Base-by-base conservation (phyloP, 257 asterid genomes). In the Hygrophila difformis region DNA sequence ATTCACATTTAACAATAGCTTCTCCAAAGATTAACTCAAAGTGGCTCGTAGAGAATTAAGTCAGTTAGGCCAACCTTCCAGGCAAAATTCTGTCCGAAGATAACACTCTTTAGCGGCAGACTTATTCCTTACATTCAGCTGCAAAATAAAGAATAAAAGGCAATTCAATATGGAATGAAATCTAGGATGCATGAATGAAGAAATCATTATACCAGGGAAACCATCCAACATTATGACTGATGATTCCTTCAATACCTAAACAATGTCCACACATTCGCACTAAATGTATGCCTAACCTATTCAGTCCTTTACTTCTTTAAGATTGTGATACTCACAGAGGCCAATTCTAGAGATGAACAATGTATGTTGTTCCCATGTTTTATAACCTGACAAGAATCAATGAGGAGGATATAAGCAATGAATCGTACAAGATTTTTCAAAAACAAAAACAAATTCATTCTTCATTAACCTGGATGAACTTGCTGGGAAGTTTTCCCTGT, bases 61-160 rank as follows among this genome's bases (percentile, higher is more conserved):
- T 47, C 41, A 53, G 39, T 60, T 20, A 55, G 63, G 51, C 74
- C 42, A 51, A 84, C 97, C 97, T 75, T 85, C 98, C 62, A 89
- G 70, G 76, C 96, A 82, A 64, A 75, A 47, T 64, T 81, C 94
- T 50, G 98, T 89, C 58, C 98, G 74, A 36, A 63, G 56, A 42
- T 80, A 85, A 71, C 98, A 85, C 67, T 89, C 98, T 68, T 75
- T 82, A 61, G 96, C 85, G 33, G 98, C 94, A 63, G 94, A 79
- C 75, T 85, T 89, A 80, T 85, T 89, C 79, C 98, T 82, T 53
- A 70, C 84, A 53, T 89, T 89, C 65, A 89, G 61, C 97, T 89
- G 70, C 36, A 57, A 61, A 51, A 60, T 19, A 53, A 60, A 46
- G 50, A 53, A 47, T 18, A 31, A 53, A 22, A 67, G 46, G 46